Conservation (phyloP, 2,329 filamentous ascomycete species). For the Aspergillus sp. region DNA sequence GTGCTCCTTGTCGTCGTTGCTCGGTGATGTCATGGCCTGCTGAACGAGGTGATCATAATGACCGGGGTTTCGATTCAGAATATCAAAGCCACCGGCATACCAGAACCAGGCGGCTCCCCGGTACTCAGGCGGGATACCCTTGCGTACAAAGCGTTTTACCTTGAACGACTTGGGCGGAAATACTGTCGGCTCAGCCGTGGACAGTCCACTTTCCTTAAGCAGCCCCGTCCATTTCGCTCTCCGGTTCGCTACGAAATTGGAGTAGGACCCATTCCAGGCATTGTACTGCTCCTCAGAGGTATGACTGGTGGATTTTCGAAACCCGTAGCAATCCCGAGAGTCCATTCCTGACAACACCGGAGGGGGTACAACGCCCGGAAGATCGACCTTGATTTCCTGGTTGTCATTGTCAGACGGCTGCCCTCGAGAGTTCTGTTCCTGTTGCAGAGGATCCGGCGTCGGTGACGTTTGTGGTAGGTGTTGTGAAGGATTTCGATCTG, state of each 20-base stretch:
- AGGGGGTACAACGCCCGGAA: slow-evolving; percentile 32
- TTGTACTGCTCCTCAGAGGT: slow-evolving; percentile 71
- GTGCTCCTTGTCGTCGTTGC: slow-evolving; percentile 68
- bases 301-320: slow-evolving; percentile 78
- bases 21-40: slow-evolving; percentile 55
- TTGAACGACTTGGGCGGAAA: slow-evolving; percentile 77
- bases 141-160: slow-evolving; percentile 81
- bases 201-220: slow-evolving; percentile 65
- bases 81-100: slow-evolving; percentile 78
- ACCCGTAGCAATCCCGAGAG: slow-evolving; percentile 74
- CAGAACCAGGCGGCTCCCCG: slow-evolving; percentile 96
- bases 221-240: slow-evolving; percentile 73
- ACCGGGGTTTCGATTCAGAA: slow-evolving; percentile 64
- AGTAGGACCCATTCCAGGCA: slow-evolving; percentile 67
- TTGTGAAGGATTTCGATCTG: slow-evolving; percentile 7
- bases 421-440: slow-evolving; percentile 2
- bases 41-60: slow-evolving; percentile 64
- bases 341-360: slow-evolving; percentile 21
- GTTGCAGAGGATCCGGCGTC: background rate
- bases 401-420: slow-evolving; percentile 1
- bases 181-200: slow-evolving; percentile 59
- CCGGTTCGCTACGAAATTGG: slow-evolving; percentile 62
- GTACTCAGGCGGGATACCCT: slow-evolving; percentile 89
- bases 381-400: slow-evolving; percentile 16
- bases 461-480: slow-evolving; percentile 5